A percentile compares a stretch with the other conserved stretches of the same genome.
These are phyloP conservation scores for Jaapia argillacea DNA, from an alignment of 768 basidiomycete genomes.

Conservation along the genomic window DNA sequence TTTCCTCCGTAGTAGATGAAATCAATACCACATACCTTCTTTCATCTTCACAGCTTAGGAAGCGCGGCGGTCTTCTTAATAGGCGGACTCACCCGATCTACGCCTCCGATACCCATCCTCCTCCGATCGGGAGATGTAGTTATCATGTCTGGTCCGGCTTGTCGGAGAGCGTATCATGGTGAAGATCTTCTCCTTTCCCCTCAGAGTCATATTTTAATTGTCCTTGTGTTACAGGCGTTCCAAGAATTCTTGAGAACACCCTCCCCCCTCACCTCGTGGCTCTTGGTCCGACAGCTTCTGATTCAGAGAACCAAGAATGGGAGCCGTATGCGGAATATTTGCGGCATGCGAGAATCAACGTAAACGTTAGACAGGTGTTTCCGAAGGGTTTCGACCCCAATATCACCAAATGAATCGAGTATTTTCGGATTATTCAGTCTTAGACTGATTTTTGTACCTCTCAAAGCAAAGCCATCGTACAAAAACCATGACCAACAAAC, in stretches of 20 bases:
- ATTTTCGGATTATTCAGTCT: too few species aligned
- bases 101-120: conserved; percentile 69
- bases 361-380: conserved; percentile 88
- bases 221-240: conserved; percentile 46
- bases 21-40: neutral
- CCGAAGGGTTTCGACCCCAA: conserved; percentile 51
- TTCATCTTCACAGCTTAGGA: conserved; percentile 55
- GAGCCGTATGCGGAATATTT: conserved; percentile 54
- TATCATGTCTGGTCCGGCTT: conserved; percentile 84
- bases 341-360: conserved; percentile 66
- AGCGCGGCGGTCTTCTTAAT: conserved; percentile 86
- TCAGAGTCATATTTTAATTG: neutral
- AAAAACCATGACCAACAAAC: too few species aligned
- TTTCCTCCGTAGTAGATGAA: neutral
- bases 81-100: conserved; percentile 72
- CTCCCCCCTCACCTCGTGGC: conserved; percentile 50
- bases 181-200: conserved; percentile 8
- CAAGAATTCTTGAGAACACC: conserved; percentile 76
- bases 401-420: conserved; percentile 1
- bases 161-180: conserved; percentile 91
- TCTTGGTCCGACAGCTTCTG: conserved; percentile 1
- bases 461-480: too few species aligned
- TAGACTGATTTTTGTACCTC: too few species aligned
- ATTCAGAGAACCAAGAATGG: conserved; percentile 37
- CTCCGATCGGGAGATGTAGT: conserved; percentile 87